phyloP scores from a whole-genome alignment of 2,329 filamentous ascomycete genomes.

The Diaporthe nobilis region DNA sequence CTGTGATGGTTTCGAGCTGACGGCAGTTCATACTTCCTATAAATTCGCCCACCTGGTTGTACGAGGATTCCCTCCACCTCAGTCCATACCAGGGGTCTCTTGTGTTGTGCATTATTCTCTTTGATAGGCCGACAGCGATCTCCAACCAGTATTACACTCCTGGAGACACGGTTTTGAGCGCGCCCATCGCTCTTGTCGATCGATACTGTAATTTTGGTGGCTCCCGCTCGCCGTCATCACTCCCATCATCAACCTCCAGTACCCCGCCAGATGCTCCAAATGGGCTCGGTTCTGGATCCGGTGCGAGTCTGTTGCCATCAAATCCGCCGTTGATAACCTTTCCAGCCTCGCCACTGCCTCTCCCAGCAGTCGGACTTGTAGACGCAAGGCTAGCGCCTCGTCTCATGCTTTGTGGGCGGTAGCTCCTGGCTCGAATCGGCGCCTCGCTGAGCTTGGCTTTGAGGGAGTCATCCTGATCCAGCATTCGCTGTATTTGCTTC shows the following conservation, averaged over 20 bases:
- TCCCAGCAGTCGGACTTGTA: slow-evolving; percentile 44
- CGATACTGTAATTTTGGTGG: slow-evolving; percentile 58
- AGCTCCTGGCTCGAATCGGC: slow-evolving; percentile 61
- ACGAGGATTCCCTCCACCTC: neutral
- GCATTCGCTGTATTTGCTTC: slow-evolving; percentile 70
- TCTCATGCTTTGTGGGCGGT: slow-evolving; percentile 68
- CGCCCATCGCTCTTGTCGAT: slow-evolving; percentile 55
- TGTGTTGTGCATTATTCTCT: neutral
- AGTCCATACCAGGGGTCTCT: neutral
- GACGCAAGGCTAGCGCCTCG: slow-evolving; percentile 53
- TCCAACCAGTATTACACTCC: neutral
- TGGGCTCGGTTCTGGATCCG: slow-evolving; percentile 33
- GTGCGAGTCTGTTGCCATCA: slow-evolving; percentile 16
- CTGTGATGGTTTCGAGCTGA: neutral
- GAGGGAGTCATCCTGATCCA: slow-evolving; percentile 65
- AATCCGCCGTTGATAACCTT: neutral
- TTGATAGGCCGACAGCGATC: neutral
- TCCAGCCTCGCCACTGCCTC: neutral
- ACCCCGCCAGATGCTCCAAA: slow-evolving; percentile 31
- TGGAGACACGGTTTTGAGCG: slow-evolving; percentile 32
- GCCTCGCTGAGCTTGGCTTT: slow-evolving; percentile 54
- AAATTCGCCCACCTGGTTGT: neutral
- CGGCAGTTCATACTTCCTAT: neutral
- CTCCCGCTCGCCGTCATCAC: slow-evolving; percentile 52
- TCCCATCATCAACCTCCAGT: slow-evolving; percentile 59